These are phyloP conservation scores for Sphaerulina musiva DNA, from an alignment of 2,329 filamentous ascomycete species.

Conservation along the genomic window DNA sequence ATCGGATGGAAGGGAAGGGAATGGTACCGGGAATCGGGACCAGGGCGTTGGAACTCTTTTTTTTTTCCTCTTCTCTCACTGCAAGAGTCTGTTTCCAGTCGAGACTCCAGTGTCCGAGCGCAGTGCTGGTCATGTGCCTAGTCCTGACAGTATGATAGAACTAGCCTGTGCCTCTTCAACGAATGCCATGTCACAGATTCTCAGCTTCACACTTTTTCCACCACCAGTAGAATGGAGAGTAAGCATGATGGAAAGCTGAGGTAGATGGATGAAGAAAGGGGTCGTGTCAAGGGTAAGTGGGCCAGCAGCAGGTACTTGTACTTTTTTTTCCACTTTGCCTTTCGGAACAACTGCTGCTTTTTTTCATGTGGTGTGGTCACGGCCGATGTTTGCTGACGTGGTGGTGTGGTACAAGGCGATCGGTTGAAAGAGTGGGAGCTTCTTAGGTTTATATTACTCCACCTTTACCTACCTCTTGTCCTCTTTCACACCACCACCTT, in stretches of 20 bases:
- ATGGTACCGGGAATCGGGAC: not conserved
- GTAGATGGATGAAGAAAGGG: not conserved
- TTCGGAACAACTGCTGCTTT: not conserved
- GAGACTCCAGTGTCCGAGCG: not conserved
- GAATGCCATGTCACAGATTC: not conserved
- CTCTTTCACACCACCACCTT: no score
- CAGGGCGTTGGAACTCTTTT: conserved; percentile 1
- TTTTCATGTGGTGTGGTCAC: not conserved
- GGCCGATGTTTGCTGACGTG: not conserved
- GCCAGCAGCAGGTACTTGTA: not conserved
- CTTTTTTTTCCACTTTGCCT: not conserved
- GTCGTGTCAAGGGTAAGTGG: not conserved
- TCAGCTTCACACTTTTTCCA: not conserved
- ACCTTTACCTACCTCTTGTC: no score
- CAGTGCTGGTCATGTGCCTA: not conserved
- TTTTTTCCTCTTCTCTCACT: no score
- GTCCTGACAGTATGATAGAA: not conserved
- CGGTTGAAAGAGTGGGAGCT: not conserved
- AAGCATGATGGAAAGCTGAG: not conserved
- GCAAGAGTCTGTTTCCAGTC: not conserved
- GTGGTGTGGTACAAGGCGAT: not conserved
- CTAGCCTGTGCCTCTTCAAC: not conserved
- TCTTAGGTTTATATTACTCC: no score
- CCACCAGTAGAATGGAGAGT: not conserved
- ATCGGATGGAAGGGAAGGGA: conserved; percentile 2